phyloP scores from a whole-genome alignment of 2,329 filamentous ascomycete species.

The Shiraia sp. region DNA sequence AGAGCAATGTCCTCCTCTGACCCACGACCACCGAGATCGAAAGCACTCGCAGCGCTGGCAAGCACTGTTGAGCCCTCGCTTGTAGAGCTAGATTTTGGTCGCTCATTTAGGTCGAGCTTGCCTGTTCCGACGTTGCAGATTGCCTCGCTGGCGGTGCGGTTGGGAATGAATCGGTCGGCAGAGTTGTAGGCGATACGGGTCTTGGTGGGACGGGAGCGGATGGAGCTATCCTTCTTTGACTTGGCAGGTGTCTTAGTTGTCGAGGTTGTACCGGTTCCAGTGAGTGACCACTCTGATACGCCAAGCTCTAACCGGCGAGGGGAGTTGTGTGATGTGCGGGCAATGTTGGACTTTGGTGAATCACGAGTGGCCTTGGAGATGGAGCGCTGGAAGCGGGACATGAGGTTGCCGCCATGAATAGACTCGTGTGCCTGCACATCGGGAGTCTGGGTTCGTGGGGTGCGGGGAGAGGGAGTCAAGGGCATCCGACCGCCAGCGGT shows the following conservation, averaged over 20 bases:
- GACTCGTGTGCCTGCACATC: slow-evolving; percentile 65
- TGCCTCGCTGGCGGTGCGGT: slow-evolving; percentile 85
- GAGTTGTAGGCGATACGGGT: slow-evolving; percentile 61
- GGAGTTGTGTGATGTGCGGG: slow-evolving; percentile 66
- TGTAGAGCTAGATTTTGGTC: slow-evolving; percentile 71
- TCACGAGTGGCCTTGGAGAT: slow-evolving; percentile 70
- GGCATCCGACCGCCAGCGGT: slow-evolving; percentile 95
- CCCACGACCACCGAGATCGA: slow-evolving; percentile 63
- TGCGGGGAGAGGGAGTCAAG: slow-evolving; percentile 84
- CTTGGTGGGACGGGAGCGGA: slow-evolving; percentile 42
- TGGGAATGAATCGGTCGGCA: slow-evolving; percentile 94
- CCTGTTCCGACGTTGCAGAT: slow-evolving; percentile 79
- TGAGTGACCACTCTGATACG: slow-evolving; percentile 89
- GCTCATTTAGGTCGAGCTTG: slow-evolving; percentile 69
- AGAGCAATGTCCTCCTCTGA: slow-evolving; percentile 72
- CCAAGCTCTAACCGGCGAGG: slow-evolving; percentile 88
- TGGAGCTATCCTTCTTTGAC: slow-evolving; percentile 37
- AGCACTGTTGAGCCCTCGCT: slow-evolving; percentile 75
- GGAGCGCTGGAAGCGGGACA: slow-evolving; percentile 75
- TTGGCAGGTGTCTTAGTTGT: slow-evolving; percentile 52
- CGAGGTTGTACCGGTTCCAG: slow-evolving; percentile 68
- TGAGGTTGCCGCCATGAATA: slow-evolving; percentile 72
- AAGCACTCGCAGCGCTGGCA: slow-evolving; percentile 71
- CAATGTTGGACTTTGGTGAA: slow-evolving; percentile 97
- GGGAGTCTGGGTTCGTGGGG: slow-evolving; percentile 53